Evolutionary conservation across 495 filamentous ascomycete species (phyloP).

Genomic region (Penicillium samsonianum): DNA sequence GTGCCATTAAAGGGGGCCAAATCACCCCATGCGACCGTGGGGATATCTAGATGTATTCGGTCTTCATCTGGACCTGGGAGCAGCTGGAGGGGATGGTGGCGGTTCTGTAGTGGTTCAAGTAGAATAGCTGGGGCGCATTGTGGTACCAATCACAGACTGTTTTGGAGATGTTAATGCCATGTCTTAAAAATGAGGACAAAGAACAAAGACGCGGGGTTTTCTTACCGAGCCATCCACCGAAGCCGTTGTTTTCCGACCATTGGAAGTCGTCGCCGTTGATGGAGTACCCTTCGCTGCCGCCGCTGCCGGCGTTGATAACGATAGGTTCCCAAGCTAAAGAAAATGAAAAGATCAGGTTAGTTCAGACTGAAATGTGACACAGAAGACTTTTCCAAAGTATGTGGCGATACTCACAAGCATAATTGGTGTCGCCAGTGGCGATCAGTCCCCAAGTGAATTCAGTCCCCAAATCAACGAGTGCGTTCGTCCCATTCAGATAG

Average conservation of each 20-base stretch:
- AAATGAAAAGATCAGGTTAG: conserved; percentile 5
- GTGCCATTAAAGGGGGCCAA: neutral
- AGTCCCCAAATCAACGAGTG: conserved; percentile 16
- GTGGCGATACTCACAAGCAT: conserved; percentile 23
- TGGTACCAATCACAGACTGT: conserved; percentile 59
- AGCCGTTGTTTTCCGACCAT: conserved; percentile 39
- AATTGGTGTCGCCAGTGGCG: conserved; percentile 26
- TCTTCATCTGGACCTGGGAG: conserved; percentile 42
- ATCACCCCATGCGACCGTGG: conserved; percentile 3
- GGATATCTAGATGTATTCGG: conserved; percentile 22
- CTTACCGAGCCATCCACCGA: conserved; percentile 57
- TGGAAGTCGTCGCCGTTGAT: conserved; percentile 39
- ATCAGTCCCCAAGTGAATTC: conserved; percentile 40
- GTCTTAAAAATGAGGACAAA: neutral
- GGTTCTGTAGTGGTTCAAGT: conserved; percentile 33
- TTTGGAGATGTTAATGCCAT: conserved; percentile 1
- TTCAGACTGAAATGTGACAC: neutral
- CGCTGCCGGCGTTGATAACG: conserved; percentile 41
- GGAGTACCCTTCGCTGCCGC: conserved; percentile 40
- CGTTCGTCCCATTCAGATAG: conserved; percentile 46
- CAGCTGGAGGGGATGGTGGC: conserved; percentile 45
- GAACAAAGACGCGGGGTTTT: conserved; percentile 6
- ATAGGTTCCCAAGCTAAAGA: conserved; percentile 44
- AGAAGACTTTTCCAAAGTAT: neutral
- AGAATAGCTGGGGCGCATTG: conserved; percentile 57